Percentiles rank a stretch among this genome's conserved stretches.
These are phyloP conservation scores for Collariella sp. DNA, from an alignment of 495 filamentous ascomycete genomes.

Conservation along the genomic window DNA sequence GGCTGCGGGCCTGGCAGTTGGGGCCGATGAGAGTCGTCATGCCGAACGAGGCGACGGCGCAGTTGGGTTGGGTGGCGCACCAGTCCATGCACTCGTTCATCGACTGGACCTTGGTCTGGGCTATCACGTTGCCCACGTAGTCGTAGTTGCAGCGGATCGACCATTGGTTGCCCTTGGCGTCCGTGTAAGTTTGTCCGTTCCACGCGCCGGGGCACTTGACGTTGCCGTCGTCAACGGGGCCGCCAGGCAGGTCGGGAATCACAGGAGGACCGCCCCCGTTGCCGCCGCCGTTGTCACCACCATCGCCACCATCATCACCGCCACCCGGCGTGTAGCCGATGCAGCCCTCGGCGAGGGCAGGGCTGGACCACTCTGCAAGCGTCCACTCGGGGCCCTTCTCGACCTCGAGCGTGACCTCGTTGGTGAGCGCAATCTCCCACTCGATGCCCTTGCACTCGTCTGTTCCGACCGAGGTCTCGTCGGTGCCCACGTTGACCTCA, in stretches of 20 bases:
- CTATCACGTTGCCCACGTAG: neutral
- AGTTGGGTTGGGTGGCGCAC: neutral
- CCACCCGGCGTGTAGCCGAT: neutral
- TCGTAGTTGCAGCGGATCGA: neutral
- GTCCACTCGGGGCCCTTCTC: neutral
- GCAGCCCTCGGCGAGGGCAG: neutral
- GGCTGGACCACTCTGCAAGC: slow-evolving; percentile 4
- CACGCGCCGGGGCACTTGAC: neutral
- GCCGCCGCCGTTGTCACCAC: neutral
- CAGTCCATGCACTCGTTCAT: neutral
- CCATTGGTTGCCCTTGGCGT: slow-evolving; percentile 1
- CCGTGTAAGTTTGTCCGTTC: neutral
- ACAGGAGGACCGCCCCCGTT: neutral
- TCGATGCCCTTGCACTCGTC: slow-evolving; percentile 3
- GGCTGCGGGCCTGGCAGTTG: neutral
- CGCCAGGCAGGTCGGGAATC: neutral
- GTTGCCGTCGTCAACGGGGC: neutral
- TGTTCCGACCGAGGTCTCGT: neutral
- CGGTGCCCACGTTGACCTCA: slow-evolving; percentile 1
- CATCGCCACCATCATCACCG: neutral
- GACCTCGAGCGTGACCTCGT: slow-evolving; percentile 5
- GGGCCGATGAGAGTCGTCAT: neutral
- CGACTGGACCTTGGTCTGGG: neutral
- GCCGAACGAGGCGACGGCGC: neutral
- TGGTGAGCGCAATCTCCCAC: slow-evolving; percentile 7